Evolutionary conservation across 2,329 filamentous ascomycete genomes (phyloP).

Genomic region (Coniella vitis): DNA sequence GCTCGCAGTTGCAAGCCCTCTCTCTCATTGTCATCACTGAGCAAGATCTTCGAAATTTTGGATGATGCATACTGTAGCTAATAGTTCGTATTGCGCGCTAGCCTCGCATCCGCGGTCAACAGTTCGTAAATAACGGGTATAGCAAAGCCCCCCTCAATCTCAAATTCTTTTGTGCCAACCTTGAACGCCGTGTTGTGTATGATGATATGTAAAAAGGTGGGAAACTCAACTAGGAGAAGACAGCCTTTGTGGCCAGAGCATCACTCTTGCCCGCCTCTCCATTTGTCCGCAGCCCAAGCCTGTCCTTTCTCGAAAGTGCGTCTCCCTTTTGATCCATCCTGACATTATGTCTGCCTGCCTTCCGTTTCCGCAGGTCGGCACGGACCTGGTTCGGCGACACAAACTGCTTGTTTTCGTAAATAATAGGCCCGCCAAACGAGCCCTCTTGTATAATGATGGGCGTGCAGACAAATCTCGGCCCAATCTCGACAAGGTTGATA

Average conservation of each 20-base stretch:
- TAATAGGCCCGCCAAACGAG: constrained; percentile 90
- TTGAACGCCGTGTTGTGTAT: constrained; percentile 6
- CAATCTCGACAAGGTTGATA: constrained; percentile 83
- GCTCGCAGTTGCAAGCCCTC: no score
- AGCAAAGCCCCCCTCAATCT: constrained; percentile 5
- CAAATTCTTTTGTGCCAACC: constrained; percentile 9
- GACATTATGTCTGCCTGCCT: constrained; percentile 70
- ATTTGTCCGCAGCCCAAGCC: constrained; percentile 65
- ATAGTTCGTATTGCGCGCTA: no score
- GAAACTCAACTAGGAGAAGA: constrained; percentile 57
- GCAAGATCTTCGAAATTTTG: no score
- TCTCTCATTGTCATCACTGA: no score
- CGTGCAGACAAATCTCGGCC: constrained; percentile 85
- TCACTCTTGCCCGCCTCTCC: constrained; percentile 59
- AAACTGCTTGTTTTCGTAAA: constrained; percentile 98
- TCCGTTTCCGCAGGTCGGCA: constrained; percentile 67
- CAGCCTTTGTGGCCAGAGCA: constrained; percentile 66
- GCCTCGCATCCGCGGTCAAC: not conserved
- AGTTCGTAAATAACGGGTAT: constrained; percentile 10
- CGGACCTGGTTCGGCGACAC: constrained; percentile 93
- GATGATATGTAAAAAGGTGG: constrained; percentile 5
- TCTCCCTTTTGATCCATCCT: constrained; percentile 70
- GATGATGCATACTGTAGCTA: no score
- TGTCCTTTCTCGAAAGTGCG: constrained; percentile 64
- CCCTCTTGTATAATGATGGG: constrained; percentile 94